These are phyloP conservation scores for Xylariaceae sp. DNA, from an alignment of 2,329 filamentous ascomycete species.

Conservation along the genomic window DNA sequence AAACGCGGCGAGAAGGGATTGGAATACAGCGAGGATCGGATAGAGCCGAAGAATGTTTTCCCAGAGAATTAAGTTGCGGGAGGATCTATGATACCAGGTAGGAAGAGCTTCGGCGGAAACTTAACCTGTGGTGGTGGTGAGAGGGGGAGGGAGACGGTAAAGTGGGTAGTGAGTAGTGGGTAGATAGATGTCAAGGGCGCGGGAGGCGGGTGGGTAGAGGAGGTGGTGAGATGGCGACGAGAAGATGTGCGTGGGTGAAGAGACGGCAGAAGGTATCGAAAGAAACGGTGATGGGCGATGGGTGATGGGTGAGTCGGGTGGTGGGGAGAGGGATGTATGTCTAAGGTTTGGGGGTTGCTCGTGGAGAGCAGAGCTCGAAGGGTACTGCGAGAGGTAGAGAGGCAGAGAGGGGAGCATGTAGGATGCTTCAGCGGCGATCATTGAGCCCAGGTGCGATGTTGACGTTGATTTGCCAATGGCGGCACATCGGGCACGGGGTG, in stretches of 20 bases:
- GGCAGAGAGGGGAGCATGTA: too few relatives aligned
- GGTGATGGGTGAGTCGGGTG: neutral
- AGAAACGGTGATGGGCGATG: neutral
- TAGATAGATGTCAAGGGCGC: neutral
- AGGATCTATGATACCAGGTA: too few relatives aligned
- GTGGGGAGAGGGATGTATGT: neutral
- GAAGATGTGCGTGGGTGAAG: constrained; percentile 18
- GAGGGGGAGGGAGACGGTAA: constrained; percentile 7
- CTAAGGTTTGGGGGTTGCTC: neutral
- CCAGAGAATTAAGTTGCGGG: neutral
- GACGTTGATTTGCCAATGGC: neutral
- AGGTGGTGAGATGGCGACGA: constrained; percentile 7
- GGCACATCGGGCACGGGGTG: too few relatives aligned
- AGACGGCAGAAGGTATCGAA: constrained; percentile 11
- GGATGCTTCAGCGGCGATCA: too few relatives aligned
- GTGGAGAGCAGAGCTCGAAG: neutral
- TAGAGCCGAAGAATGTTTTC: neutral
- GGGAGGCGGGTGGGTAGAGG: constrained; percentile 12
- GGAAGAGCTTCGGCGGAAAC: too few relatives aligned
- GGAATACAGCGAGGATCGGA: neutral
- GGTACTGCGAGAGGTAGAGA: neutral
- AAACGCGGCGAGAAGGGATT: neutral
- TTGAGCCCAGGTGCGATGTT: neutral
- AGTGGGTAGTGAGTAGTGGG: constrained; percentile 10
- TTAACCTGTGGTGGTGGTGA: too few relatives aligned